Evolutionary conservation across 306 rosid genomes (phyloP), one percentile per base, ranked within the genome.

Genomic region (Erythrophleum fordii): DNA sequence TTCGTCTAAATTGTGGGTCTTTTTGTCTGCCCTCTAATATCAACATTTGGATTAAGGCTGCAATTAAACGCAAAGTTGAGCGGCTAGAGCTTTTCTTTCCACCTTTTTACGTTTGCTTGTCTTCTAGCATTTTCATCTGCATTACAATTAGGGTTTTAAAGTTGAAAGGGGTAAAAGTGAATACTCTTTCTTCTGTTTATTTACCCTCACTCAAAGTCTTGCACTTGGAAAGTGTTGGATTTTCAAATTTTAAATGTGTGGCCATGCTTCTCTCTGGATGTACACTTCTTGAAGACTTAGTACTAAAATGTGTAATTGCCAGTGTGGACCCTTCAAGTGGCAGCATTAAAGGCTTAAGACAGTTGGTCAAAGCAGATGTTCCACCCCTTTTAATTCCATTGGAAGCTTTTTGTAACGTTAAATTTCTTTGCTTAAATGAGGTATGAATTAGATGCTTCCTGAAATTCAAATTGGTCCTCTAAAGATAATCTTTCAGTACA

Each of bases 181-280:
- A 39, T 0, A 11, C 28, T 71, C 14, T 35, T n/a, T 34, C 77
- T 6, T 31, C 29, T 9, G 34, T 72, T 23, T 14, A 34, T 61
- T 53, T 80, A 6, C 78, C 83, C 9, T 60, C 22, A 0, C 73
- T 80, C 14, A 51, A 80, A 55, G 3, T 31, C 23, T 29, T 79
- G 17, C 28, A 60, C 13, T 31, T 80, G 29, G 1, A 17, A 2
- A 6, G 0, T 2, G 42, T 79, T 18, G 0, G 0, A 2, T 80
- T 60, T n/a, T 1, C 0, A 1, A 0, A 0, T 5, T 1, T 0
- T 8, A 0, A 8, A 34, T 2, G 3, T n/a, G 0, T 76, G 5
- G 3, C 2, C 0, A 10, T 48, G 26, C 9, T 70, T 60, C 12
- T 70, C 1, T 35, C 9, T 17, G 6, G 14, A 0, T 70, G 68